Evolutionary conservation across 2,329 filamentous ascomycete genomes (phyloP).

Genomic region (Exophiala sp.): DNA sequence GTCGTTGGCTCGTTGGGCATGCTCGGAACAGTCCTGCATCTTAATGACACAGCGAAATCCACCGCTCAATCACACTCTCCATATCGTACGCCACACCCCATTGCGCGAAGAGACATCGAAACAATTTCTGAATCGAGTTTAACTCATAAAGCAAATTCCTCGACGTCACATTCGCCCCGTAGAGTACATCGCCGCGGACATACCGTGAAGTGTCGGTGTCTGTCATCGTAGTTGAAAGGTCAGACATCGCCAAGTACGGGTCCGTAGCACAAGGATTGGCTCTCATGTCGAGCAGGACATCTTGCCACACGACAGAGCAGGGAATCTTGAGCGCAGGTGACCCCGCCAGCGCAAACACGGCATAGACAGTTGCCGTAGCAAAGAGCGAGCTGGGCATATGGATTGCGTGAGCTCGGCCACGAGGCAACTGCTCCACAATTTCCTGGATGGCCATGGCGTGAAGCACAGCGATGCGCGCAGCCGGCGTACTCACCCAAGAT

Average conservation of each 20-base stretch:
- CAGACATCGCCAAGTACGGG: too few species aligned
- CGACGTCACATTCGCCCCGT: slow-evolving; percentile 28
- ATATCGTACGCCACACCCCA: slow-evolving; percentile 48
- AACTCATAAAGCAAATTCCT: slow-evolving; percentile 47
- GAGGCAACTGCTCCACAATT: slow-evolving; percentile 44
- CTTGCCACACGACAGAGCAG: slow-evolving; percentile 41
- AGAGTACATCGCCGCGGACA: slow-evolving; percentile 32
- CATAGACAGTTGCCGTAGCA: slow-evolving; percentile 43
- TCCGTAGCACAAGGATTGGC: background rate
- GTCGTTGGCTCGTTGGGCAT: too few species aligned
- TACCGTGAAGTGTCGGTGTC: slow-evolving; percentile 40
- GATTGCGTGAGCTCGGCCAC: slow-evolving; percentile 44
- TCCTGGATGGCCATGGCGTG: slow-evolving; percentile 47
- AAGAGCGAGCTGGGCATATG: slow-evolving; percentile 47
- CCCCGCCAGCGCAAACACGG: slow-evolving; percentile 40
- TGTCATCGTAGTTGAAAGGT: slow-evolving; percentile 24
- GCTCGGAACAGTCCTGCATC: background rate
- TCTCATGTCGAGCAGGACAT: slow-evolving; percentile 22
- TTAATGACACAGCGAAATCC: slow-evolving; percentile 44
- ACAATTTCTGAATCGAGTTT: slow-evolving; percentile 47
- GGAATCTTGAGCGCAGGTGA: slow-evolving; percentile 38
- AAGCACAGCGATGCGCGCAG: slow-evolving; percentile 41
- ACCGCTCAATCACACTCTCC: slow-evolving; percentile 43
- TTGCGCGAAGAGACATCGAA: slow-evolving; percentile 43
- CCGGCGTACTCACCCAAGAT: slow-evolving; percentile 38